phyloP scores from a whole-genome alignment of 108 stramenopile species.

The Pseudonitzschia multiseries region DNA sequence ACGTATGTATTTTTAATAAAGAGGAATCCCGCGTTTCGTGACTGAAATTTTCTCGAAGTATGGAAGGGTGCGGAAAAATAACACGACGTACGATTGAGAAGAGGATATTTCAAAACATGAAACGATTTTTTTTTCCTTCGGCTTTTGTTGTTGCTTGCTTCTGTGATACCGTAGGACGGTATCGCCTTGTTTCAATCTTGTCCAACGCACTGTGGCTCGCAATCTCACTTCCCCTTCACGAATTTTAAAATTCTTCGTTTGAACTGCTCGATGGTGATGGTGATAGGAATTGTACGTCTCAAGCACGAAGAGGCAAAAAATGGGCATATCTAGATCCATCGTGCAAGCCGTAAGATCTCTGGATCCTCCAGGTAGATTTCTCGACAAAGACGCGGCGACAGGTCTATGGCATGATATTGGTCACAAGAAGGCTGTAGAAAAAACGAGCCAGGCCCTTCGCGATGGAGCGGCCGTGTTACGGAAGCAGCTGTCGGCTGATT shows the following conservation, averaged over 20 bases:
- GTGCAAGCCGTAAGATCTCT: constrained; percentile 71
- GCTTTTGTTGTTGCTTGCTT: neutral
- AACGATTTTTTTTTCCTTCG: neutral
- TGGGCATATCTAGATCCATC: constrained; percentile 74
- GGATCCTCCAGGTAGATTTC: constrained; percentile 68
- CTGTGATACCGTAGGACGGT: neutral
- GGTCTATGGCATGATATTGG: constrained; percentile 68
- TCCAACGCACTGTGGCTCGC: too few species aligned
- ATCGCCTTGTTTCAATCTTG: neutral
- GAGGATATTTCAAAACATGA: neutral
- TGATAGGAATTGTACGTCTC: constrained; percentile 74
- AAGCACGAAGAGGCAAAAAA: constrained; percentile 77
- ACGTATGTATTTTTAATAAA: neutral
- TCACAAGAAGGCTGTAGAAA: constrained; percentile 70
- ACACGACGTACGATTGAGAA: neutral
- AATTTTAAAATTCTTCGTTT: neutral
- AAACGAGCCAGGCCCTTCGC: constrained; percentile 75
- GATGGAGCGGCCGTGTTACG: constrained; percentile 77
- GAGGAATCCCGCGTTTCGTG: neutral
- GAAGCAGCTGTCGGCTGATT: constrained; percentile 61
- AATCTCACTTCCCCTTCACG: neutral
- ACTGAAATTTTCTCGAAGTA: neutral
- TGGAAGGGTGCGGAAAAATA: neutral
- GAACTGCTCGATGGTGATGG: neutral
- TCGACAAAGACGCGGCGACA: constrained; percentile 60